These are phyloP conservation scores for Sporopachydermia lactativora DNA, from an alignment of 805 yeast genomes.

Conservation along the genomic window DNA sequence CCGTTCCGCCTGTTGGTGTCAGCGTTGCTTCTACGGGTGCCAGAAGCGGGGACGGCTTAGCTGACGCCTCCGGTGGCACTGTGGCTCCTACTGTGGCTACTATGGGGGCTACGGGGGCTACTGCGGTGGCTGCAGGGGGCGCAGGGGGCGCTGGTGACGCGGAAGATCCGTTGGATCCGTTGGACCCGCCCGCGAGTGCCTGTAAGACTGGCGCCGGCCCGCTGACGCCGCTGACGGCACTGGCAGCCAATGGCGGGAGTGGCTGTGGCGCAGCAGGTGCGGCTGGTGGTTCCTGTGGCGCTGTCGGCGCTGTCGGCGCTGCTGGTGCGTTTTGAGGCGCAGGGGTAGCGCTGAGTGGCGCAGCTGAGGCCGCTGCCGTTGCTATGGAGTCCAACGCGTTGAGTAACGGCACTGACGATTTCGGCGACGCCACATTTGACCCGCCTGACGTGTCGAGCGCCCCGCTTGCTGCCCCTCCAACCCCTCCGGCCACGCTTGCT, in stretches of 20 bases:
- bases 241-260: too few relatives aligned
- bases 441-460: too few relatives aligned
- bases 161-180: constrained; percentile 5
- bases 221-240: constrained; percentile 5
- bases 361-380: constrained; percentile 11
- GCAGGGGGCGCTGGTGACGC: constrained; percentile 5
- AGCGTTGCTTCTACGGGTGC: constrained; percentile 2
- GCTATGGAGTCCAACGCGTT: too few relatives aligned
- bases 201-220: constrained; percentile 7
- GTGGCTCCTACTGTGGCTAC: constrained; percentile 5
- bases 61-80: constrained; percentile 2
- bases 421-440: too few relatives aligned
- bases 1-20: constrained; percentile 4
- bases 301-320: constrained; percentile 6
- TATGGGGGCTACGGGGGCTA: too few relatives aligned
- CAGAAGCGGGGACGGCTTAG: constrained; percentile 4
- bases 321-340: constrained; percentile 9
- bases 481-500: too few relatives aligned
- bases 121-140: constrained; percentile 5
- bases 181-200: constrained; percentile 6
- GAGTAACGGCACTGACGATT: too few relatives aligned
- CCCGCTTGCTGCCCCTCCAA: too few relatives aligned
- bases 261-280: constrained; percentile 6
- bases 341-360: constrained; percentile 12
- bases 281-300: constrained; percentile 7